Conservation (phyloP, 1,139 yeast species). For the Zygosaccharomyces sapae region DNA sequence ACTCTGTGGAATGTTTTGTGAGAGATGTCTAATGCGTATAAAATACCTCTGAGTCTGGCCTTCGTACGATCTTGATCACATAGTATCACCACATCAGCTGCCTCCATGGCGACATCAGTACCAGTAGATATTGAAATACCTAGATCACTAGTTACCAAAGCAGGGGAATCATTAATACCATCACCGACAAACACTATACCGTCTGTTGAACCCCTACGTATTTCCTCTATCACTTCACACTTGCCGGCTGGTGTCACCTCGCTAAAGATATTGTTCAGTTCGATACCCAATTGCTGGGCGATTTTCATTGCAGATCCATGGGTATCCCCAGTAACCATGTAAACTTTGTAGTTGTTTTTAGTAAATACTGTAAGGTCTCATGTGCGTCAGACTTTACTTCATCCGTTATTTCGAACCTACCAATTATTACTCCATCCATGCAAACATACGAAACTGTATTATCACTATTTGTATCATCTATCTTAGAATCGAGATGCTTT, state of each 20-base stretch:
- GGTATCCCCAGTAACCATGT: constrained; percentile 90
- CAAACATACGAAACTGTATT: constrained; percentile 41
- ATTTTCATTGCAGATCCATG: constrained; percentile 57
- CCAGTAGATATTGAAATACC: constrained; percentile 93
- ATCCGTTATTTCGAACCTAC: constrained; percentile 66
- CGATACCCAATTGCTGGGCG: constrained; percentile 66
- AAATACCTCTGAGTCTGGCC: constrained; percentile 57
- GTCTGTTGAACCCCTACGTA: constrained; percentile 44
- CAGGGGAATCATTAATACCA: constrained; percentile 96
- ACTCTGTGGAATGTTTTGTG: constrained; percentile 67
- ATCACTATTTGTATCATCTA: constrained; percentile 25
- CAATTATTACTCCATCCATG: constrained; percentile 56
- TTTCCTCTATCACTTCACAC: constrained; percentile 56
- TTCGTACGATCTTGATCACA: constrained; percentile 28
- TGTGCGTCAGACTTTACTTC: constrained; percentile 63
- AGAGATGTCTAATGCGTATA: constrained; percentile 71
- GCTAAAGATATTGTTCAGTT: constrained; percentile 61
- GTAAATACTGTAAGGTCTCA: constrained; percentile 55
- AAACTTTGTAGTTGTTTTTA: constrained; percentile 58
- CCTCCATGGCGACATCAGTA: constrained; percentile 92
- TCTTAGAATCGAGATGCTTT: constrained; percentile 20
- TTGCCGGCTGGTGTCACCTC: constrained; percentile 77
- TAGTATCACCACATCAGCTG: constrained; percentile 86
- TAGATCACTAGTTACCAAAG: constrained; percentile 78
- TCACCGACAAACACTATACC: constrained; percentile 89